Conservation (phyloP, 1,284 basidiomycete genomes). For the Athelia psychrophila region DNA sequence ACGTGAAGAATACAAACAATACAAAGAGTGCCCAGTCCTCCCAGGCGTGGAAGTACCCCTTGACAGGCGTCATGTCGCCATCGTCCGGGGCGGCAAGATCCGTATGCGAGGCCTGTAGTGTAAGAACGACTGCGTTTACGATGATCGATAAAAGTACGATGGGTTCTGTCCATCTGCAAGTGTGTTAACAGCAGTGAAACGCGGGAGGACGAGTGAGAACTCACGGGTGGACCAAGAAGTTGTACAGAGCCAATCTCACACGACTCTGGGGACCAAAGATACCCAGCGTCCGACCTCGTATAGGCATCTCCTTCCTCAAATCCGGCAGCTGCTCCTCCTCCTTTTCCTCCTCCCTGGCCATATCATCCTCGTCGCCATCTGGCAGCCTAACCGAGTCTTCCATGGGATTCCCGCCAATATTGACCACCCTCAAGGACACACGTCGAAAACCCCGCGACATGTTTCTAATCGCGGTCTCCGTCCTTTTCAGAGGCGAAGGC, state of each 20-base stretch:
- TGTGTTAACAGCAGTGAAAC: slow-evolving; percentile 5
- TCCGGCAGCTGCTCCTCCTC: slow-evolving; percentile 42
- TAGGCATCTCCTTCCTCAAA: slow-evolving; percentile 42
- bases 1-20: slow-evolving; percentile 89
- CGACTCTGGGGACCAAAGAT: slow-evolving; percentile 70
- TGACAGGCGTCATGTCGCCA: slow-evolving; percentile 40
- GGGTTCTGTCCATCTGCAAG: slow-evolving; percentile 82
- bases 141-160: slow-evolving; percentile 83
- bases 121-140: slow-evolving; percentile 79
- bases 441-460: slow-evolving; percentile 63
- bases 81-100: slow-evolving; percentile 45
- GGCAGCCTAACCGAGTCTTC: slow-evolving; percentile 55
- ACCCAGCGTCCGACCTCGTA: slow-evolving; percentile 82
- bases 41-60: slow-evolving; percentile 86
- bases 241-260: slow-evolving; percentile 62
- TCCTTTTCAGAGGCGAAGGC: slow-evolving; percentile 56
- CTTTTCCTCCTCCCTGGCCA: slow-evolving; percentile 25
- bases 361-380: slow-evolving; percentile 43
- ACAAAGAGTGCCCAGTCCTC: slow-evolving; percentile 84
- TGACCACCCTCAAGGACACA: slow-evolving; percentile 81
- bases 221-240: slow-evolving; percentile 69
- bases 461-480: slow-evolving; percentile 52
- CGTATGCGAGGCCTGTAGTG: slow-evolving; percentile 72
- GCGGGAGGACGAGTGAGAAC: slow-evolving; percentile 16
- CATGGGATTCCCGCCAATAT: slow-evolving; percentile 64